phyloP scores from a whole-genome alignment of 1,139 yeast species.

The Candida gigantensis region DNA sequence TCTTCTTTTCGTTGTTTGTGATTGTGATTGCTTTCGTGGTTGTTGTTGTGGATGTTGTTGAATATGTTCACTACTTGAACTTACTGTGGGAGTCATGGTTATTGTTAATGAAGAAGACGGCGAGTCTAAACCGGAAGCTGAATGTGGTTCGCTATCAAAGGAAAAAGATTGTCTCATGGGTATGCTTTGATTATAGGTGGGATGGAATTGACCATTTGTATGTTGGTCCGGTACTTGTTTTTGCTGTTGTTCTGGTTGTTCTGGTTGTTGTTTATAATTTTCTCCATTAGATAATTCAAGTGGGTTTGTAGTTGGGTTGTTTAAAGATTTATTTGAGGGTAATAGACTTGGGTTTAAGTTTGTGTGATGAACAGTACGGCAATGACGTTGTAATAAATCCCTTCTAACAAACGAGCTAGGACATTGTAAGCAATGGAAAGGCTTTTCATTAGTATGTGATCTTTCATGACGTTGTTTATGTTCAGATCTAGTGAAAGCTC shows the following conservation, averaged over 20 bases:
- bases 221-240: slow-evolving; percentile 1
- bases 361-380: slow-evolving; percentile 70
- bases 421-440: slow-evolving; percentile 74
- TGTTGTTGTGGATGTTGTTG: slow-evolving; percentile 5
- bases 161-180: slow-evolving; percentile 1
- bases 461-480: slow-evolving; percentile 83
- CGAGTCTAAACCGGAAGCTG: slow-evolving; percentile 3
- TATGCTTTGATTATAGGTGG: not conserved
- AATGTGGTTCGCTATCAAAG: not conserved
- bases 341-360: slow-evolving; percentile 14
- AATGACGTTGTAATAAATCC: slow-evolving; percentile 74
- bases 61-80: not conserved
- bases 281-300: slow-evolving; percentile 7
- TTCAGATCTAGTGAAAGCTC: slow-evolving; percentile 79
- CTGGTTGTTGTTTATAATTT: slow-evolving; percentile 1
- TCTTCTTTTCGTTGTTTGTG: slow-evolving; percentile 8
- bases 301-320: slow-evolving; percentile 13
- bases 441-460: slow-evolving; percentile 81
- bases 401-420: slow-evolving; percentile 74
- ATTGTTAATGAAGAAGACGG: not conserved
- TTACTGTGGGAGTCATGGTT: slow-evolving; percentile 5
- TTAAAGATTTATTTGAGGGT: slow-evolving; percentile 15
- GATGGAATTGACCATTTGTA: slow-evolving; percentile 1
- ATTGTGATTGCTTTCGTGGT: too few species aligned
- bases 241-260: not conserved